Base-by-base conservation (phyloP, 345 rosid species). In the Punica granatum region DNA sequence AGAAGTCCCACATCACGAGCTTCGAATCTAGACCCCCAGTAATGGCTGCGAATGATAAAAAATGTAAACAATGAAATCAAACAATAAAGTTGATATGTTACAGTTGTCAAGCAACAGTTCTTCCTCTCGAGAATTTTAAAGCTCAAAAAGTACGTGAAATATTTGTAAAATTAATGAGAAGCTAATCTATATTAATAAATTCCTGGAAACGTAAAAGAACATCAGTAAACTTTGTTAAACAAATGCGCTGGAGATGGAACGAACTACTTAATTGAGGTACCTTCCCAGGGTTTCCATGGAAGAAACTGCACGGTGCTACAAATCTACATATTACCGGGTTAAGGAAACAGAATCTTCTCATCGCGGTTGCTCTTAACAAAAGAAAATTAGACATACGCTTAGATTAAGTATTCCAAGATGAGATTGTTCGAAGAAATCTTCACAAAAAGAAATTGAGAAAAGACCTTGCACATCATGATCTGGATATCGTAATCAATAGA, bases 281-380 rank as follows among this genome's bases (percentile, higher is more conserved):
- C 97, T 88, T 86, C 96, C 97, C 98, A 90, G 67, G 94, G 90
- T 84, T 80, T 86, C 97, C 97, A 93, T 25, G 98, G 97, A 65
- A 93, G 78, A 70, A 93, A 93, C 66, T 90, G 98, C 66, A 87
- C 94, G 67, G 83, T 80, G 80, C 94, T 90, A 69, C 97, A 93
- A 63, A 90, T 88, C 98, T 93, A 78, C 23, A 60, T 51, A 37
- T 30, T 65, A 77, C 80, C 69, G 83, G 85, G 88, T 77, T 44
- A 36, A 64, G 71, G 34, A 44, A 7, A 56, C 61, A 26, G 23
- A 10, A 56, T 56, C 25, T 28, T 30, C 33, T 56, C 3, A 28
- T 3, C 34, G 26, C 3, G 25, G 21, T 56, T 26, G 18, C 58
- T n/a, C n/a, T 7, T n/a, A n/a, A 28, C 58, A 51, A 51, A 51